Base-by-base conservation (phyloP, 1,284 basidiomycete genomes). In the Peniophora sp. region DNA sequence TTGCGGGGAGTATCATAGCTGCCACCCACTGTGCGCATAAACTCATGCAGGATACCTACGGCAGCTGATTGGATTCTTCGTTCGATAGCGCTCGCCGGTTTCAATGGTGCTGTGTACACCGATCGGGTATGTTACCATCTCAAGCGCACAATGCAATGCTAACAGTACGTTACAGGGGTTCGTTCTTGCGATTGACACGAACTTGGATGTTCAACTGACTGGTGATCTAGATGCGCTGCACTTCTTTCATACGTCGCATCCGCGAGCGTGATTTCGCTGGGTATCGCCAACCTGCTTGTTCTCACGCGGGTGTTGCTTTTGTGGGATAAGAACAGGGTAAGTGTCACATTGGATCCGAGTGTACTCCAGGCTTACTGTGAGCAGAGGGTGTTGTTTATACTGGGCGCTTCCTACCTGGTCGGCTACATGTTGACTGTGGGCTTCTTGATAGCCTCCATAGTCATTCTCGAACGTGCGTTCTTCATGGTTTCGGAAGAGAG, bases 1-100 rank as follows among this genome's bases (percentile, higher is more conserved):
- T 55, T 3, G 41, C 25, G 23, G 52, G 49, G 20, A 43, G 53
- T 39, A 43, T 50, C 12, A 17, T 48, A 10, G 50, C 20, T 3
- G n/a, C 36, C n/a, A 41, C 48, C 2, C 25, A 47, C 39, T 36
- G 52, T 50, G 41, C 6, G 52, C 20, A 27, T 34, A 41, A 19
- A n/a, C 12, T 8, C 38, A 35, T 35, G 8, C 20, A 8, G 19
- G 10, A 16, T 53, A 22, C 34, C 52, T n/a, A n/a, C n/a, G n/a
- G n/a, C n/a, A n/a, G n/a, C n/a, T n/a, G n/a, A n/a, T n/a, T n/a
- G n/a, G n/a, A n/a, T 10, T 36, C 35, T 10, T 24, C 11, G 8
- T 3, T 14, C 34, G n/a, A 14, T 19, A 53, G 52, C 44, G 20
- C 44, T 48, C 32, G 47, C 45, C 10, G 45, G 45, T 19, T 35